A percentile compares a stretch with the other conserved stretches of the same genome.
Evolutionary conservation across 164 flowering plant species (phyloP).

Genomic region (Piper betle): DNA sequence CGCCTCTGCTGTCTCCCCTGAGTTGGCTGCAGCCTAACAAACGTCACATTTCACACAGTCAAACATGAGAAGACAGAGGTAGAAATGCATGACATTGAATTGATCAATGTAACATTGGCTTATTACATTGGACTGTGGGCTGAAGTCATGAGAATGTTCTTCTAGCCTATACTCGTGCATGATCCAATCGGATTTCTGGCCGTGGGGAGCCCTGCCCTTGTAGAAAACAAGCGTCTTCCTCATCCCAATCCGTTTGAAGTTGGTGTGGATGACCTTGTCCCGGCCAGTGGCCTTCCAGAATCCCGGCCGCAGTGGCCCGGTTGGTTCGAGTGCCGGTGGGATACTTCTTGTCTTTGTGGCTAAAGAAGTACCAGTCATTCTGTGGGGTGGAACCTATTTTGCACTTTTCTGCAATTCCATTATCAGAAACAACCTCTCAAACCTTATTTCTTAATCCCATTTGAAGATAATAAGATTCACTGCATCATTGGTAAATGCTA

Average conservation of each 20-base stretch:
- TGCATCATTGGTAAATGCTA: not conserved
- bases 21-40: slow-evolving; percentile 5
- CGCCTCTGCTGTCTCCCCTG: slow-evolving; percentile 22
- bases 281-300: slow-evolving; percentile 99
- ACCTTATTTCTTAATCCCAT: not conserved
- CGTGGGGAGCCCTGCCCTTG: slow-evolving; percentile 88
- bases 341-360: slow-evolving; percentile 92
- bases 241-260: slow-evolving; percentile 61
- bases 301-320: slow-evolving; percentile 81
- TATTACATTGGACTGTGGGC: not conserved
- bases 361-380: slow-evolving; percentile 92
- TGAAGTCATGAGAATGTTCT: slow-evolving; percentile 22
- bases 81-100: slow-evolving; percentile 11
- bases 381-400: slow-evolving; percentile 85
- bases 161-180: slow-evolving; percentile 94
- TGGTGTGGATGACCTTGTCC: slow-evolving; percentile 70
- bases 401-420: slow-evolving; percentile 47
- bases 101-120: no score
- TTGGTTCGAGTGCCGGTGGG: slow-evolving; percentile 85
- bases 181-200: slow-evolving; percentile 91
- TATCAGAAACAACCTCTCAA: not conserved
- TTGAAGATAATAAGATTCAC: not conserved
- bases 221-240: slow-evolving; percentile 85
- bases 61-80: not conserved
- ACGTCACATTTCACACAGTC: no score